Base-by-base conservation (phyloP, 2,329 filamentous ascomycete genomes). In the Pseudogymnoascus sp. region DNA sequence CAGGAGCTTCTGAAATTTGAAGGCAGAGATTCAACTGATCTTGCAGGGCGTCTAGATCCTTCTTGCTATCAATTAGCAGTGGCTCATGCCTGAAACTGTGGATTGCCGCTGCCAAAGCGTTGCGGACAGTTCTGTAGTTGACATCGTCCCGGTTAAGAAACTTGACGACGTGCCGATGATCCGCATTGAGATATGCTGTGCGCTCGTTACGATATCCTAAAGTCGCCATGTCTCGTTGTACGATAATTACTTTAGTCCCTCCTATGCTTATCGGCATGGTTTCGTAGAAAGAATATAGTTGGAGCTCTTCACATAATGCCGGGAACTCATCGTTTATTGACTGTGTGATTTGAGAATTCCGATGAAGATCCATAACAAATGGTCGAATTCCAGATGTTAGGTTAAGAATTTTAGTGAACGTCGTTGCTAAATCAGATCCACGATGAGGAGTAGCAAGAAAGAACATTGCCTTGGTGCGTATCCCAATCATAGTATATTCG, bases 171-270 rank as follows among this genome's bases (percentile, higher is more conserved):
- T 71, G 12, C 72, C 65, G 2, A 77, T 67, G 1, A 76, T 72
- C 37, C 76, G 61, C 11, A 64, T 66, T 9, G 70, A 64, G 62
- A 78, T 76, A 16, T 69, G 75, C 1, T 73, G 74, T 31, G 11
- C 35, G 35, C 35, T 38, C 35, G 14, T 38, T 38, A 6, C 35
- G 14, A 38, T 38, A 38, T 38, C 35, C 35, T 3, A 38, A 5
- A 70, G 68, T 16, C 68, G 68, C 18, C 73, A 64, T 0, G 76
- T 79, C 64, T 81, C 80, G 65, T 79, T 80, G 65, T 81, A 81
- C 0, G 78, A 81, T 70, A 18, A 70, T 65, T 1, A 41, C 6
- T 55, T 67, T 49, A 7, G 79, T 61, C 1, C 71, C 64, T 2
- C 61, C 60, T 2, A 78, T 77, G 55, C 74, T 72, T 12, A 14